These are phyloP conservation scores for Mangifera indica DNA, from an alignment of 345 rosid genomes.

Conservation along the genomic window DNA sequence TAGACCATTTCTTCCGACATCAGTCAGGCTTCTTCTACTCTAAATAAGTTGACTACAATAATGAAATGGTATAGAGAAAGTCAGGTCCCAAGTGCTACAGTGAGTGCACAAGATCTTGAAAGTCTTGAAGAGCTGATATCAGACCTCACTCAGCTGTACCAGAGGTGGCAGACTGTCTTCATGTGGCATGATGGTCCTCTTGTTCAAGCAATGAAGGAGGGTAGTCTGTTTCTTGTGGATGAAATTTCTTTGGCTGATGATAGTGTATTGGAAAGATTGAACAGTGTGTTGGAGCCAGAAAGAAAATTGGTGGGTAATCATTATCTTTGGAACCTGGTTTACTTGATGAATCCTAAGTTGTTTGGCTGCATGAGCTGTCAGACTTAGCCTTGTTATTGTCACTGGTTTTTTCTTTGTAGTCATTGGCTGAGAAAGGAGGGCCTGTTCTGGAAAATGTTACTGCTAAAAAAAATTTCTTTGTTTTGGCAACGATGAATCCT, in stretches of 20 bases:
- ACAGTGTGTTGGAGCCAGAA: conserved; percentile 92
- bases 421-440: conserved; percentile 97
- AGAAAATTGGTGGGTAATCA: conserved; percentile 64
- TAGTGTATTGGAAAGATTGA: conserved; percentile 87
- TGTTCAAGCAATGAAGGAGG: conserved; percentile 86
- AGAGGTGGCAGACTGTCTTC: conserved; percentile 80
- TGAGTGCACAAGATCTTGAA: conserved; percentile 46
- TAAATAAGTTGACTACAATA: conserved; percentile 40
- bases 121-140: conserved; percentile 48
- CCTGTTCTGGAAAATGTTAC: conserved; percentile 64
- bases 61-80: conserved; percentile 46
- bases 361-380: background rate
- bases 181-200: conserved; percentile 98
- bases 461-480: conserved; percentile 69
- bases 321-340: background rate
- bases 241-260: conserved; percentile 99
- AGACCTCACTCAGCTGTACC: conserved; percentile 57
- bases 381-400: background rate
- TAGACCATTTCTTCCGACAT: conserved; percentile 71
- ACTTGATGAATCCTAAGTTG: background rate
- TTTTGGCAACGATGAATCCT: conserved; percentile 97
- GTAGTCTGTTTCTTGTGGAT: conserved; percentile 83
- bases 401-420: conserved; percentile 40
- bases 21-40: conserved; percentile 53
- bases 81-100: conserved; percentile 29